Conservation (phyloP, 805 yeast species). For the Hanseniaspora vineae region DNA sequence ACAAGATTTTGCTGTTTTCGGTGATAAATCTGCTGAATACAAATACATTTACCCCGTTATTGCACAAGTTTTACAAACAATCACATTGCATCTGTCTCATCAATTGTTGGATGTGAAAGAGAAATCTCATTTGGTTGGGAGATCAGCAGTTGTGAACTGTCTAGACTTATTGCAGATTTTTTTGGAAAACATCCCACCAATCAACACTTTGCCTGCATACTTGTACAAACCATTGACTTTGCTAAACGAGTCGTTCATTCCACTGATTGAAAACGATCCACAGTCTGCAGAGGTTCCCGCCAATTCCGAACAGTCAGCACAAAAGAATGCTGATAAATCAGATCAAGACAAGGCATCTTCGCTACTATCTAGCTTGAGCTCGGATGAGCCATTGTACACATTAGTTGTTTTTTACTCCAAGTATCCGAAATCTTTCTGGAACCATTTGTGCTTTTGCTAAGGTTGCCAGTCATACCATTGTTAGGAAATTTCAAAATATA, state of each 20-base stretch:
- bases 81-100: background rate
- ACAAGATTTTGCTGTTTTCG: background rate
- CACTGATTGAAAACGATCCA: background rate
- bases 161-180: background rate
- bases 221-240: background rate
- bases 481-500: too few relatives aligned
- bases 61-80: background rate
- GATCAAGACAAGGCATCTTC: background rate
- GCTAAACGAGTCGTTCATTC: background rate
- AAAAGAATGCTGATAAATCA: background rate
- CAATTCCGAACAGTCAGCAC: background rate
- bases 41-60: background rate
- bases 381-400: background rate
- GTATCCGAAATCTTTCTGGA: background rate
- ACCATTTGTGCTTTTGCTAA: constrained; percentile 3
- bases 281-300: too few relatives aligned
- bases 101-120: background rate
- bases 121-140: background rate
- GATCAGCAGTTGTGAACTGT: background rate
- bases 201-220: background rate
- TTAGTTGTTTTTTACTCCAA: background rate
- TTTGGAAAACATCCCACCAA: background rate
- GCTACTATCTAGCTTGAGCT: too few relatives aligned
- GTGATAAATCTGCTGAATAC: background rate
- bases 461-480: too few relatives aligned